Evolutionary conservation across 2,329 filamentous ascomycete species (phyloP).

Genomic region (Lomentospora prolificans): DNA sequence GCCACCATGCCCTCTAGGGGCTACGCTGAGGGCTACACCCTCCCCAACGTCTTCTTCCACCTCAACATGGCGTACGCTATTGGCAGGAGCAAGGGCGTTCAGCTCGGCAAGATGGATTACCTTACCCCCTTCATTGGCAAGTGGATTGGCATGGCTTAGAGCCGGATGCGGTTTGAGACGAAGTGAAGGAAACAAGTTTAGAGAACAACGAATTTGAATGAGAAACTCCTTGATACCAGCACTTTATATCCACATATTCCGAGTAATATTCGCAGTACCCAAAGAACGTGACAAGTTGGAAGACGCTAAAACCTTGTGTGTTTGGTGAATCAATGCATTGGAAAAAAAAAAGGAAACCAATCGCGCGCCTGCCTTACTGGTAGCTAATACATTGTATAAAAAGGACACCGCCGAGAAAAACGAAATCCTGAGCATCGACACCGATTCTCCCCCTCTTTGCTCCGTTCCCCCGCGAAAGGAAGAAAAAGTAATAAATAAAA

Average conservation of each 20-base stretch:
- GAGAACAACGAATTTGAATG: too few species aligned
- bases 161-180: background rate
- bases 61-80: slow-evolving; percentile 48
- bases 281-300: too few species aligned
- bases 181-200: background rate
- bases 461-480: too few species aligned
- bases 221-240: too few species aligned
- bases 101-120: slow-evolving; percentile 52
- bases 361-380: too few species aligned
- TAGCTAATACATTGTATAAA: too few species aligned
- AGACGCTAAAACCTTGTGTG: background rate
- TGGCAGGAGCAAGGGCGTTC: slow-evolving; percentile 49
- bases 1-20: slow-evolving; percentile 18
- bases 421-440: too few species aligned
- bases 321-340: background rate
- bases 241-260: too few species aligned
- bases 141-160: slow-evolving; percentile 14
- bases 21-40: slow-evolving; percentile 37
- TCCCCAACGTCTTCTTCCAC: slow-evolving; percentile 59
- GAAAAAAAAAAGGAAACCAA: background rate
- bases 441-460: too few species aligned
- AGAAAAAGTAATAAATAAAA: too few species aligned
- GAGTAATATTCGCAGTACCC: too few species aligned
- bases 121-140: slow-evolving; percentile 24
- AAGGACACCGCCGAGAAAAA: too few species aligned